A percentile compares a stretch with the other conserved stretches of the same genome.
Conservation (phyloP, 805 yeast genomes). For the Kuraishia borneana region DNA sequence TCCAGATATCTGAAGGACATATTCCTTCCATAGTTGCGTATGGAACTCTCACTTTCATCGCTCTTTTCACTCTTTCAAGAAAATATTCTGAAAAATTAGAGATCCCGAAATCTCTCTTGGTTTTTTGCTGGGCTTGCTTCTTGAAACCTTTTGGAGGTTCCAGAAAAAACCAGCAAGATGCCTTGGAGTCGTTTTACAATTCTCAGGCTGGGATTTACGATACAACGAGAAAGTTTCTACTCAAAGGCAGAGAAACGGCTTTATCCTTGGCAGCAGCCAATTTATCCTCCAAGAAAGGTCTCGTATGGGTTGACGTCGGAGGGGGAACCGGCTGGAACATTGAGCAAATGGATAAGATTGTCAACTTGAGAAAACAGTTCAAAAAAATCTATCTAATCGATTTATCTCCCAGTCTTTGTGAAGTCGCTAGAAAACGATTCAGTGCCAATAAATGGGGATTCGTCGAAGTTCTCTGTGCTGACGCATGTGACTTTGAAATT, state of each 20-base stretch:
- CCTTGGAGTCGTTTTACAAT: slow-evolving; percentile 60
- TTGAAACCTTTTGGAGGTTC: slow-evolving; percentile 27
- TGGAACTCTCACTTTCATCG: neutral
- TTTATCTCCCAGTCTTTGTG: slow-evolving; percentile 66
- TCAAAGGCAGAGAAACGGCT: slow-evolving; percentile 64
- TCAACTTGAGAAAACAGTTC: slow-evolving; percentile 37
- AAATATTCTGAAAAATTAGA: neutral
- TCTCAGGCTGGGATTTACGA: slow-evolving; percentile 74
- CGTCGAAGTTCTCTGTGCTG: slow-evolving; percentile 61
- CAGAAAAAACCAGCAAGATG: slow-evolving; percentile 39
- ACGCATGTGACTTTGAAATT: slow-evolving; percentile 61
- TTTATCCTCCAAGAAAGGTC: slow-evolving; percentile 27
- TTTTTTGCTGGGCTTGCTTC: slow-evolving; percentile 41
- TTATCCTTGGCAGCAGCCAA: slow-evolving; percentile 50
- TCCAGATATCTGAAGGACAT: neutral
- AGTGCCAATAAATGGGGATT: slow-evolving; percentile 28
- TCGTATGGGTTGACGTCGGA: slow-evolving; percentile 74
- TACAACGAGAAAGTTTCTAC: slow-evolving; percentile 49
- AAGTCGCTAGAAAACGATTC: slow-evolving; percentile 55
- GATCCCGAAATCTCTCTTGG: slow-evolving; percentile 8
- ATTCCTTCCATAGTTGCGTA: neutral
- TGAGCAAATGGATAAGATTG: slow-evolving; percentile 56
- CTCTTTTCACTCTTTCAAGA: neutral
- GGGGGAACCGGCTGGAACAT: slow-evolving; percentile 84
- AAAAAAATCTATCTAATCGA: slow-evolving; percentile 64